A percentile compares a stretch with the other conserved stretches of the same genome.
Conservation (phyloP, 768 basidiomycete genomes). For the Phylloporus sp. region DNA sequence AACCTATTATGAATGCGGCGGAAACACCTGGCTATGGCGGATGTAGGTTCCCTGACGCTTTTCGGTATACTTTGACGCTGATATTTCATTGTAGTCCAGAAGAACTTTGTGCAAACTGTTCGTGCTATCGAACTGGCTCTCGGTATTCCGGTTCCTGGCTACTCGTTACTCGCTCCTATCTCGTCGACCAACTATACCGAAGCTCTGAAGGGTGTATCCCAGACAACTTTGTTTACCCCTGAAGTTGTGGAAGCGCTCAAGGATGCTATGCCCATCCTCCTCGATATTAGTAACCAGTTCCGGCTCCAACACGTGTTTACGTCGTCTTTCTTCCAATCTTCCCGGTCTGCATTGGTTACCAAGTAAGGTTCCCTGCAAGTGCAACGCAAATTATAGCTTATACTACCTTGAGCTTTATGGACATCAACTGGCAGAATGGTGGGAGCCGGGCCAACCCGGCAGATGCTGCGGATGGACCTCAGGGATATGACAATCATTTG, state of each 20-base stretch:
- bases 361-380: slow-evolving; percentile 29
- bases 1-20: slow-evolving; percentile 68
- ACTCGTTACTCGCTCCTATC: slow-evolving; percentile 11
- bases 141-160: slow-evolving; percentile 42
- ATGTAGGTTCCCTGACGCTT: slow-evolving; percentile 42
- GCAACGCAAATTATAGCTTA: slow-evolving; percentile 3
- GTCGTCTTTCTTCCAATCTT: slow-evolving; percentile 13
- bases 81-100: slow-evolving; percentile 48
- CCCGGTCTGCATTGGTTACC: slow-evolving; percentile 31
- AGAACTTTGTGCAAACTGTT: slow-evolving; percentile 63
- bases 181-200: slow-evolving; percentile 34
- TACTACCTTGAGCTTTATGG: slow-evolving; percentile 63
- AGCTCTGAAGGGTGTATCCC: slow-evolving; percentile 25
- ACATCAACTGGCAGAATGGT: slow-evolving; percentile 71
- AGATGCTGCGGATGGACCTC: slow-evolving; percentile 63
- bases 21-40: slow-evolving; percentile 66
- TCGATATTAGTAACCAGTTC: slow-evolving; percentile 22
- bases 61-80: not conserved
- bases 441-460: slow-evolving; percentile 71
- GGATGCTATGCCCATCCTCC: slow-evolving; percentile 37
- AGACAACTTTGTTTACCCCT: slow-evolving; percentile 19
- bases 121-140: slow-evolving; percentile 61
- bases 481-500: slow-evolving; percentile 74
- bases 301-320: slow-evolving; percentile 24
- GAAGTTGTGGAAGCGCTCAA: slow-evolving; percentile 32